phyloP scores from a whole-genome alignment of 2,329 filamentous ascomycete species.

The Aspergillus nomiae region DNA sequence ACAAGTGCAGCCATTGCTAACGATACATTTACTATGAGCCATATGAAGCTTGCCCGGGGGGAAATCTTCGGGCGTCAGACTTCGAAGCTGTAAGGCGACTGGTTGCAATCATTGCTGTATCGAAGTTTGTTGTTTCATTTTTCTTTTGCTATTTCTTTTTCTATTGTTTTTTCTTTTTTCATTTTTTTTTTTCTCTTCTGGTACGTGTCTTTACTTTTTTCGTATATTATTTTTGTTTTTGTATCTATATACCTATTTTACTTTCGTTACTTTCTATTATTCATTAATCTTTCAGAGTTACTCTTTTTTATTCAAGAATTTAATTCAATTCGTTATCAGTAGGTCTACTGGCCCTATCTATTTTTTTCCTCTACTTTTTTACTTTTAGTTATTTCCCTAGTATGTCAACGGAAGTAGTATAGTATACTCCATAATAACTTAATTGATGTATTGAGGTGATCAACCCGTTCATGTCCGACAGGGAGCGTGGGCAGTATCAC shows the following conservation, averaged over 20 bases:
- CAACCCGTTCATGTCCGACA: not conserved
- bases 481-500: not conserved
- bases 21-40: conserved; percentile 26
- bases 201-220: not conserved
- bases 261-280: too few species aligned
- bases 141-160: too few species aligned
- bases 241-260: not conserved
- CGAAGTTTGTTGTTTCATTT: too few species aligned
- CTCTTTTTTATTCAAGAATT: not conserved
- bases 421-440: not conserved
- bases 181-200: not conserved
- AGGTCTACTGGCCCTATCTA: not conserved
- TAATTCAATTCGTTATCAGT: not conserved
- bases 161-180: too few species aligned
- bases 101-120: too few species aligned
- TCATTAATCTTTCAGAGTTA: not conserved
- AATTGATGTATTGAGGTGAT: not conserved
- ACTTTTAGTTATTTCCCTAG: not conserved
- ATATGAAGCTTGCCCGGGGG: conserved; percentile 14
- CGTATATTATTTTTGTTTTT: not conserved
- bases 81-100: not conserved
- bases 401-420: not conserved
- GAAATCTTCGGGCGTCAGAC: not conserved
- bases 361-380: not conserved
- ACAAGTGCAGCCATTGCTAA: conserved; percentile 22